Percentiles rank a stretch among this genome's conserved stretches.
Conservation (phyloP, 2,329 filamentous ascomycete genomes). For the Emmonsiellopsis sp. region DNA sequence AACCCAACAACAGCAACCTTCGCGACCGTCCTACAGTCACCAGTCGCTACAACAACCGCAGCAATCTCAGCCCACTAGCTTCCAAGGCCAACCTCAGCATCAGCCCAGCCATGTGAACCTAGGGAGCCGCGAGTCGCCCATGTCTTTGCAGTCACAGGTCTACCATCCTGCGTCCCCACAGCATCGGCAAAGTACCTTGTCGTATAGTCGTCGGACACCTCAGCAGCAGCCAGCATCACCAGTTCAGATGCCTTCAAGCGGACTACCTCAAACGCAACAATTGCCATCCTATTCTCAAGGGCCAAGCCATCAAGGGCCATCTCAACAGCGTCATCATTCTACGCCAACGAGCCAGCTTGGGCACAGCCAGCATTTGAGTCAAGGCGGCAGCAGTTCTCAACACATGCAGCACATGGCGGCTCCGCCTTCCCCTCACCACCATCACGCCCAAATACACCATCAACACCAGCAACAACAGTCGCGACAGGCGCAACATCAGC, state of each 20-base stretch:
- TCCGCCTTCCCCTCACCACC: constrained; percentile 20
- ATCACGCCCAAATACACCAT: constrained; percentile 22
- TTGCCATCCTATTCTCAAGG: constrained; percentile 8
- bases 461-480: constrained; percentile 9
- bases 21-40: not conserved
- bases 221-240: constrained; percentile 16
- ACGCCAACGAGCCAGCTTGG: not conserved
- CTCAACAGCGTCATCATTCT: not conserved
- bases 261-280: not conserved
- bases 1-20: constrained; percentile 9
- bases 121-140: constrained; percentile 8
- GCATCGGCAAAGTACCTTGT: constrained; percentile 18
- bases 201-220: constrained; percentile 22
- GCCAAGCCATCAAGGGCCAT: constrained; percentile 12
- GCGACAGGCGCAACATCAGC: constrained; percentile 24
- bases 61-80: constrained; percentile 16
- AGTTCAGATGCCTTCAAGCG: constrained; percentile 9
- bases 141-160: constrained; percentile 23
- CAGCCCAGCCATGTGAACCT: constrained; percentile 5
- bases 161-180: constrained; percentile 22
- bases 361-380: not conserved
- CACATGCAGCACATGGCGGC: constrained; percentile 2
- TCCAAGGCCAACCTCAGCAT: constrained; percentile 16
- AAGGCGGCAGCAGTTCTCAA: not conserved
- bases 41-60: constrained; percentile 1